Base-by-base conservation (phyloP, 1,284 basidiomycete species). In the Irpex lacteus region DNA sequence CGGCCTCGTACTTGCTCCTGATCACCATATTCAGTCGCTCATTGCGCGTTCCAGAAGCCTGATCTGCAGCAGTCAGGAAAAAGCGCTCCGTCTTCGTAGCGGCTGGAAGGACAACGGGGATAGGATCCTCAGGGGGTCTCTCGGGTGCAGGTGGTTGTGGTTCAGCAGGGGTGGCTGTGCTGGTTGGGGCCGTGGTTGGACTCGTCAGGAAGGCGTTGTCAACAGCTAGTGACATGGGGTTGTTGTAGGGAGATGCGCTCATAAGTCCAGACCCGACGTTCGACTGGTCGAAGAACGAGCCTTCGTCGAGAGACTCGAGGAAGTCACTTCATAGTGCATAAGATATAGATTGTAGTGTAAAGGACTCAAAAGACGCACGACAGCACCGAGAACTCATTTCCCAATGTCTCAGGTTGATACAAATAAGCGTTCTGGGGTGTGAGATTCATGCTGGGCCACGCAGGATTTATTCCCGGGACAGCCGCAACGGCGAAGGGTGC, bases 1-100 rank as follows among this genome's bases (percentile, higher is more conserved):
- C 97, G 1, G 96, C 97, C 74, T 98, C 96, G 77, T 98, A 98
- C 77, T 98, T 98, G 71, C 94, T 96, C 68, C 93, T 88, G 70
- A 98, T 98, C 67, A 99, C 97, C 65, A 93, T 85, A 65, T 91
- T 92, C 49, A 99, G 79, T 0, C 96, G 89, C 69, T 98, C 94
- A 67, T 97, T 94, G 44, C 96, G 84, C 11, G 95, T 92, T 0
- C 96, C 96, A 9, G 91, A 87, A 56, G 94, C 94, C 73, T 98
- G 96, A 76, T 98, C 96, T 0, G 97, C 97, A 1, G 97, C 96
- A 0, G 95, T 98, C 38, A 98, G 82, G 69, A 98, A 83, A 78
- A 98, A 98, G 53, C 85, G 86, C 74, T 98, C 96, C 0, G 91
- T 89, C 73, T 92, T 91, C 1, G 85, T 91, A 11, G 89, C 87